phyloP scores from a whole-genome alignment of 768 basidiomycete species.

The Tulasnella sp. region DNA sequence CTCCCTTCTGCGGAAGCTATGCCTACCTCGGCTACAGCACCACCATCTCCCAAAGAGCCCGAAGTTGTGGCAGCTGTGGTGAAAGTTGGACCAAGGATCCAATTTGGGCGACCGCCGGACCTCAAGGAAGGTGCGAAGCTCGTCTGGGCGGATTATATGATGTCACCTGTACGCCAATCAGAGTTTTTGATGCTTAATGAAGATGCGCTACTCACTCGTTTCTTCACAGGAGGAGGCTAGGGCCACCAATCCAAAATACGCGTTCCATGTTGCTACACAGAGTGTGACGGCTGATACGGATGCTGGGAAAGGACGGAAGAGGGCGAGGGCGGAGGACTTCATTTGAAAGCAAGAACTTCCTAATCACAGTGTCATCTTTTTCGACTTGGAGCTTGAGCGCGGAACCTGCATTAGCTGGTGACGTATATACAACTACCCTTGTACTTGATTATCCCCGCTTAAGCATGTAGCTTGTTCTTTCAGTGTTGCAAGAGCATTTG shows the following conservation, averaged over 20 bases:
- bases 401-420: too few species aligned
- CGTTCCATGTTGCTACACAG: slow-evolving; percentile 42
- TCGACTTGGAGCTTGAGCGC: too few species aligned
- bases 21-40: slow-evolving; percentile 18
- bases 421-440: too few species aligned
- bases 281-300: slow-evolving; percentile 32
- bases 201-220: neutral
- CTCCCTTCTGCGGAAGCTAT: slow-evolving; percentile 21
- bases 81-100: slow-evolving; percentile 39
- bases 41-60: slow-evolving; percentile 1
- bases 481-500: too few species aligned
- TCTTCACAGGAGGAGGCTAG: slow-evolving; percentile 64
- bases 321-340: slow-evolving; percentile 80
- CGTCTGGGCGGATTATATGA: slow-evolving; percentile 68
- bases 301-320: slow-evolving; percentile 68
- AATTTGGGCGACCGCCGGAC: slow-evolving; percentile 55
- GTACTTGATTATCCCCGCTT: too few species aligned
- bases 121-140: slow-evolving; percentile 69
- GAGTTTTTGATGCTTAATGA: neutral
- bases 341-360: too few species aligned
- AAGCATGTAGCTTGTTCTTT: too few species aligned
- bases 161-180: slow-evolving; percentile 52
- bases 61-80: slow-evolving; percentile 12
- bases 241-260: slow-evolving; percentile 42
- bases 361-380: too few species aligned